phyloP scores from a whole-genome alignment of 371 early-diverging fungal species.

The Haplosporangium sp. region DNA sequence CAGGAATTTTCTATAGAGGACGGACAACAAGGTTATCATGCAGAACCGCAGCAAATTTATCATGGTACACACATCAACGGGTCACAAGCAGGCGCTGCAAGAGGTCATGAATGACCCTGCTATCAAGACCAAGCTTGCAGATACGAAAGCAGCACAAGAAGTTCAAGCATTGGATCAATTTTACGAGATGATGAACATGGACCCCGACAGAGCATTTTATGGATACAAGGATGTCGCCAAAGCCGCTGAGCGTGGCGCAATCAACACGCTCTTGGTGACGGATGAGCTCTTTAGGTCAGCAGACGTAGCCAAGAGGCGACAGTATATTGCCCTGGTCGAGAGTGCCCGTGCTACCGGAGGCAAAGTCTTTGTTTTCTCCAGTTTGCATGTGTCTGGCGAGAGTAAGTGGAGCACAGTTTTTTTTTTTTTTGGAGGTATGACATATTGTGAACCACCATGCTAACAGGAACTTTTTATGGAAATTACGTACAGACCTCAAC shows the following conservation, averaged over 20 bases:
- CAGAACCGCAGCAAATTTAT: slow-evolving; percentile 91
- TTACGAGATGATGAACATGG: slow-evolving; percentile 87
- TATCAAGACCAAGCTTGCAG: slow-evolving; percentile 82
- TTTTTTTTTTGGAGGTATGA: not conserved
- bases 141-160: slow-evolving; percentile 94
- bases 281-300: slow-evolving; percentile 92
- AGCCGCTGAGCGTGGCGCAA: slow-evolving; percentile 88
- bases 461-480: not conserved
- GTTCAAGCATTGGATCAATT: slow-evolving; percentile 86
- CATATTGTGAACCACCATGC: not conserved
- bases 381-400: slow-evolving; percentile 94
- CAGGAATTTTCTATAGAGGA: slow-evolving; percentile 59
- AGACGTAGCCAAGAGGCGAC: slow-evolving; percentile 83
- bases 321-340: slow-evolving; percentile 90
- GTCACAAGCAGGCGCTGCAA: slow-evolving; percentile 93
- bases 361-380: slow-evolving; percentile 89
- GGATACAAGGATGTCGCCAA: slow-evolving; percentile 86
- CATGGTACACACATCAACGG: slow-evolving; percentile 91
- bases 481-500: slow-evolving; percentile 69
- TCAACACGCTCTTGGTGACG: slow-evolving; percentile 88
- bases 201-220: slow-evolving; percentile 93
- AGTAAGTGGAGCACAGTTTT: slow-evolving; percentile 63
- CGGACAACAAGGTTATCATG: slow-evolving; percentile 82
- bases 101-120: slow-evolving; percentile 93
- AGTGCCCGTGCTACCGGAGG: slow-evolving; percentile 81